A percentile compares a stretch with the other conserved stretches of the same genome.
Evolutionary conservation across 192 early-diverging fungal genomes (phyloP).

Genomic region (Backusella tarrabulga): DNA sequence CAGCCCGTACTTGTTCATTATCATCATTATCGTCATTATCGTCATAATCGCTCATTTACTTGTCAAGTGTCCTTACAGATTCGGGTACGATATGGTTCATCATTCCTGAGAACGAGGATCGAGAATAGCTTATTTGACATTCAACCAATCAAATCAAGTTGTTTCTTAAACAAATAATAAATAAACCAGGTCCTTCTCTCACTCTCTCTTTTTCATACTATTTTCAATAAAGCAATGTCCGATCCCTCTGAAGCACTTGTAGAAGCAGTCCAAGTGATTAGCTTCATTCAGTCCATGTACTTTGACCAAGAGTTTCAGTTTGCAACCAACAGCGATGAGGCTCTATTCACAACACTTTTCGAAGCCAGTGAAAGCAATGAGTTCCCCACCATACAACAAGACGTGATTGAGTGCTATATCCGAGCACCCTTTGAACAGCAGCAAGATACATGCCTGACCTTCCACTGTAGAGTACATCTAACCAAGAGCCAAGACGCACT

Average conservation of each 20-base stretch:
- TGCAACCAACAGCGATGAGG: not conserved
- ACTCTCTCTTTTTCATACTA: not conserved
- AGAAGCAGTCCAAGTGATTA: slow-evolving; percentile 12
- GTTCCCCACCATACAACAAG: not conserved
- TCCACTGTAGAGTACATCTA: not conserved
- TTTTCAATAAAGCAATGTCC: not conserved
- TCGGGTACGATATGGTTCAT: too few relatives aligned
- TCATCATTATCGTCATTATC: too few relatives aligned
- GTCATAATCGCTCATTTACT: too few relatives aligned
- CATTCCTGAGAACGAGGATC: too few relatives aligned
- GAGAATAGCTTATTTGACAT: not conserved
- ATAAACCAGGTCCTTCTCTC: not conserved
- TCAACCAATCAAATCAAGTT: not conserved
- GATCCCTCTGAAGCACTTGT: not conserved
- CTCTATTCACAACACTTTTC: not conserved
- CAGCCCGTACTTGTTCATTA: too few relatives aligned
- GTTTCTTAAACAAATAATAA: not conserved
- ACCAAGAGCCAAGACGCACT: not conserved
- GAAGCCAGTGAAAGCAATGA: not conserved
- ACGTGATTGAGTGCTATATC: slow-evolving; percentile 5
- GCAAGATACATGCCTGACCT: not conserved
- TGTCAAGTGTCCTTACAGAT: too few relatives aligned
- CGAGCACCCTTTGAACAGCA: not conserved
- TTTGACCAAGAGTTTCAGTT: slow-evolving; percentile 25
- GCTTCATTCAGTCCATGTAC: slow-evolving; percentile 23